Percentiles rank a stretch among this genome's conserved stretches.
phyloP scores from a whole-genome alignment of 2,329 filamentous ascomycete species.

The Colletotrichum eremochloae region DNA sequence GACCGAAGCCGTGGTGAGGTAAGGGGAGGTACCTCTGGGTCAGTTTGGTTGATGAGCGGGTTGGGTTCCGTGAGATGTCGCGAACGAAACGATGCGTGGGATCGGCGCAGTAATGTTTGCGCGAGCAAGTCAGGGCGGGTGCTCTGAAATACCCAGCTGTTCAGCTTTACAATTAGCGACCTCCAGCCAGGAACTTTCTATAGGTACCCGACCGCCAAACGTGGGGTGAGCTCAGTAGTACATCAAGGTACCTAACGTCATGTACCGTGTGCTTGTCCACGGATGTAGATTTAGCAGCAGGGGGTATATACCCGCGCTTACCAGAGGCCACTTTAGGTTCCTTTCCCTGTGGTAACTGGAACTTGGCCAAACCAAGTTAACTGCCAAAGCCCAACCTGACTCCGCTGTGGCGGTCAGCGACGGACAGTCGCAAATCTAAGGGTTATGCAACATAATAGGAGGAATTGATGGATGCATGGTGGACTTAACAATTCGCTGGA shows the following conservation, averaged over 20 bases:
- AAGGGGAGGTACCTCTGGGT: slow-evolving; percentile 1
- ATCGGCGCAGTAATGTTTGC: background rate
- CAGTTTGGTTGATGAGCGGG: background rate
- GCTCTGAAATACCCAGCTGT: slow-evolving; percentile 2
- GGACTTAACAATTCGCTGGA: background rate
- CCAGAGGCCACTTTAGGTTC: background rate
- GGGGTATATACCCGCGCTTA: background rate
- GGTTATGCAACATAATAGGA: background rate
- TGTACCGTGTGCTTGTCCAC: background rate
- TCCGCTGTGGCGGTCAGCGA: background rate
- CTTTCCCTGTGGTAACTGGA: background rate
- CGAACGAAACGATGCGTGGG: slow-evolving; percentile 3
- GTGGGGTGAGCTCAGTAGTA: background rate
- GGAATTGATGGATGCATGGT: background rate
- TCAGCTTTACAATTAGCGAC: background rate
- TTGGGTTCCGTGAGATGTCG: slow-evolving; percentile 6
- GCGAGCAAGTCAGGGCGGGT: background rate
- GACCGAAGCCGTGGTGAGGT: slow-evolving; percentile 1
- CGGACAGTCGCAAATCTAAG: background rate
- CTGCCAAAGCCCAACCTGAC: background rate
- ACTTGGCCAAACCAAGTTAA: too few species aligned
- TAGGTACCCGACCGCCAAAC: background rate
- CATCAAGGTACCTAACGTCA: background rate
- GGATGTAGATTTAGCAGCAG: too few species aligned
- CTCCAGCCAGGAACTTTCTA: background rate